A percentile compares a stretch with the other conserved stretches of the same genome.
Conservation (phyloP, 1,284 basidiomycete species). For the Peniophora sp. region DNA sequence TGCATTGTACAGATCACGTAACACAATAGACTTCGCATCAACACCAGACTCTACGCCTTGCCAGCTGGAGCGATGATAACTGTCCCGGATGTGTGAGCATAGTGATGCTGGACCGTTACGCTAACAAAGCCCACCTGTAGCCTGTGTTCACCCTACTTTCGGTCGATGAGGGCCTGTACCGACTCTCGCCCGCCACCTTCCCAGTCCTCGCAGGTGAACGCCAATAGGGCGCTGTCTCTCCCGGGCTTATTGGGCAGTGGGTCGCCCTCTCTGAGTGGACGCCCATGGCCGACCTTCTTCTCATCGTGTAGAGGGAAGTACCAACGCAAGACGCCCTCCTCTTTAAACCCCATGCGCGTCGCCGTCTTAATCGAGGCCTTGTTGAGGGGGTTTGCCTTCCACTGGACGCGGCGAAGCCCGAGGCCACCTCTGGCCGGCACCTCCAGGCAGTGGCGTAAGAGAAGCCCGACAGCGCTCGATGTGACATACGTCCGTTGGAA, state of each 20-base stretch:
- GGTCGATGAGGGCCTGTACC: slow-evolving; percentile 20
- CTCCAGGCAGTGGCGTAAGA: slow-evolving; percentile 49
- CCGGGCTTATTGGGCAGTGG: slow-evolving; percentile 27
- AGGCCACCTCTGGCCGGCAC: slow-evolving; percentile 25
- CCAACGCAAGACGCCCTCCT: slow-evolving; percentile 25
- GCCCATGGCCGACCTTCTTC: slow-evolving; percentile 25
- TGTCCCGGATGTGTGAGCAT: no score
- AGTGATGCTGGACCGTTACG: no score
- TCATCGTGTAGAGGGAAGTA: slow-evolving; percentile 7
- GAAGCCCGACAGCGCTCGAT: slow-evolving; percentile 49
- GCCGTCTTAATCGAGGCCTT: slow-evolving; percentile 21
- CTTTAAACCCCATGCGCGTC: slow-evolving; percentile 24
- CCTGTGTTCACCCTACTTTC: neutral
- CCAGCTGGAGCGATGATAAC: no score
- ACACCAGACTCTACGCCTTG: no score
- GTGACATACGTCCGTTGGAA: slow-evolving; percentile 28
- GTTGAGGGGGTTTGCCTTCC: slow-evolving; percentile 27
- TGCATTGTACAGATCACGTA: no score
- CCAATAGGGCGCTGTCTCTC: slow-evolving; percentile 38
- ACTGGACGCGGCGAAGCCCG: slow-evolving; percentile 27
- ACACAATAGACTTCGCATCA: no score
- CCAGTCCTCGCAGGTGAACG: slow-evolving; percentile 62
- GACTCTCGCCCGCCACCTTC: slow-evolving; percentile 37
- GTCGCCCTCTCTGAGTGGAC: slow-evolving; percentile 28
- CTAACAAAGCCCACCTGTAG: no score